Percentiles rank a stretch among this genome's conserved stretches.
These are phyloP conservation scores for Lophium mytilinum DNA, from an alignment of 495 filamentous ascomycete genomes.

Conservation along the genomic window DNA sequence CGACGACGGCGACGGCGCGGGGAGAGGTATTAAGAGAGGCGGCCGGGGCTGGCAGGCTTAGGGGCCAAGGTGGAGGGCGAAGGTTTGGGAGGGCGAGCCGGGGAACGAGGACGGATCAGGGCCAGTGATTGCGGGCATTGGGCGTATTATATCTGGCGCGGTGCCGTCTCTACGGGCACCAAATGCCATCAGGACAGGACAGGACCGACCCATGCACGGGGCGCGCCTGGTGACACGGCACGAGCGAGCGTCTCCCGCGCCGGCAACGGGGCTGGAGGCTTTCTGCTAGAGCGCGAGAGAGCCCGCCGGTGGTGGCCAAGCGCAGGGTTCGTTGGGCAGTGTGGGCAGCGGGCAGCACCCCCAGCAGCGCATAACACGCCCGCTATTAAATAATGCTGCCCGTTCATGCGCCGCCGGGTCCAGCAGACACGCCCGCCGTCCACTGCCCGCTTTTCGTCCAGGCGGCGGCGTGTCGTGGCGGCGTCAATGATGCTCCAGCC, in stretches of 20 bases:
- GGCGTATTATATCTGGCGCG: not conserved
- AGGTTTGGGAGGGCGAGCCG: not conserved
- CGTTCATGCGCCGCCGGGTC: not conserved
- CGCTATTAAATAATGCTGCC: not conserved
- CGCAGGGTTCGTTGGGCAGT: not conserved
- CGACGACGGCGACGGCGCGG: constrained; percentile 1
- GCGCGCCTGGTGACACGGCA: constrained; percentile 3
- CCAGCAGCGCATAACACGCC: not conserved
- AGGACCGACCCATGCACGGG: not conserved
- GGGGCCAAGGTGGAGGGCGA: not conserved
- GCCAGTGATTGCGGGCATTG: not conserved
- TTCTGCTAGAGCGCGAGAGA: not conserved
- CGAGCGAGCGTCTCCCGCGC: constrained; percentile 1
- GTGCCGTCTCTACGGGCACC: too few species aligned
- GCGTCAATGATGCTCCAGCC: too few species aligned
- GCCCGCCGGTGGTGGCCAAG: not conserved
- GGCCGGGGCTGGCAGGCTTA: constrained; percentile 2
- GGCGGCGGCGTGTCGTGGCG: not conserved
- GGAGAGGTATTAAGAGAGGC: not conserved
- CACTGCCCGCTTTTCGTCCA: too few species aligned
- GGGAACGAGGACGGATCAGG: not conserved
- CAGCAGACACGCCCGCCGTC: not conserved
- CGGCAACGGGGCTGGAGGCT: not conserved
- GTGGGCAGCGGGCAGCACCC: not conserved
- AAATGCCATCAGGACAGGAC: not conserved